Evolutionary conservation across 257 asterid genomes (phyloP), one percentile per base, ranked within the genome.

Genomic region (Fraxinus cuspidata): DNA sequence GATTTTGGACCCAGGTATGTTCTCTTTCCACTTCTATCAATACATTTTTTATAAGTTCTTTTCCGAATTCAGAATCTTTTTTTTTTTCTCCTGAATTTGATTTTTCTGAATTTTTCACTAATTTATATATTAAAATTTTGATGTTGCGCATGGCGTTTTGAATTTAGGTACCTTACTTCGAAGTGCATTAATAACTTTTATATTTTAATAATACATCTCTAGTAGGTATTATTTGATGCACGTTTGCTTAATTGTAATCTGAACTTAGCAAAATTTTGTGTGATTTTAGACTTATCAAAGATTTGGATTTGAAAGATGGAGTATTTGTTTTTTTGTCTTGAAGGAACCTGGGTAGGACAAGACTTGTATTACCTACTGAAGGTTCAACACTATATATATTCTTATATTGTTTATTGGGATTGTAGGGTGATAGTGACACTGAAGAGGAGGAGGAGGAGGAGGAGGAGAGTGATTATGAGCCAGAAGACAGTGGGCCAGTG

Each of bases 1-100:
- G 77, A 75, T 91, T 91, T 76, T 91, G 91, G 90, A 86, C 84
- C 47, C 91, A 87, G 92, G 96, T 91, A 53, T 58, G 81, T 80
- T 70, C 35, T 35, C 51, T 73, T 2, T 51, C 37, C 7, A 7
- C 8, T 58, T n/a, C 21, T 23, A n/a, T 58, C 28, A 2, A 6
- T 21, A 21, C 11, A 8, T 58, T 49, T n/a, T 8, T 58, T 58
- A 7, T 21, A n/a, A n/a, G 28, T 7, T 58, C 9, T n/a, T 58
- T 56, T 58, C 66, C 12, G 66, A 58, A 18, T 19, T 65, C 65
- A 29, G 34, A 63, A 74, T 44, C n/a, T 58, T 8, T 25, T 51
- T 51, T 49, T 49, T 44, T 13, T 13, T 49, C n/a, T 13, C 2
- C 60, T 15, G 19, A 13, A 19, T 2, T 16, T 49, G n/a, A 15